Conservation (phyloP, 2,329 filamentous ascomycete species). For the Proliferodiscus dingleyae region DNA sequence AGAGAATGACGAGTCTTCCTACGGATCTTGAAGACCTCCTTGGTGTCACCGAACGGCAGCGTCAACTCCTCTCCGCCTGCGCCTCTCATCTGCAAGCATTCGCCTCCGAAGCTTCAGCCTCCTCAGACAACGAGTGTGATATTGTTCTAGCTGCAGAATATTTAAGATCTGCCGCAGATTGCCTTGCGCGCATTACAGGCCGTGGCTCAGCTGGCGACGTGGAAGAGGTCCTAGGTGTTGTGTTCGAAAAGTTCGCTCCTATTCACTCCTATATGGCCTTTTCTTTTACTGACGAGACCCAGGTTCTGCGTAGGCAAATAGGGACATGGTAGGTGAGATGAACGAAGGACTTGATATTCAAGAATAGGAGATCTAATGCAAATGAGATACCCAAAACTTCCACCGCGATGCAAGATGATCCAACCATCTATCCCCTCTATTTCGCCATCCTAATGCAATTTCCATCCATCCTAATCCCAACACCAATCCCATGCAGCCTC, state of each 20-base stretch:
- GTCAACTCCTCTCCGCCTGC: conserved; percentile 72
- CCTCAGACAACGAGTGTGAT: conserved; percentile 55
- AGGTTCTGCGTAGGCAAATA: conserved; percentile 32
- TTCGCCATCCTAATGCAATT: conserved; percentile 4
- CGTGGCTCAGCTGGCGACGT: conserved; percentile 81
- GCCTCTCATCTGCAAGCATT: conserved; percentile 69
- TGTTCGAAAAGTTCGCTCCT: conserved; percentile 79
- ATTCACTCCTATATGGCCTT: neutral
- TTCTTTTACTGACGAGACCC: neutral
- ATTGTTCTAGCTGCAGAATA: conserved; percentile 89
- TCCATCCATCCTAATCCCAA: neutral
- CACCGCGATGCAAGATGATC: neutral
- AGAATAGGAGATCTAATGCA: neutral
- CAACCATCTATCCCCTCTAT: neutral
- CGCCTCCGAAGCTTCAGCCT: conserved; percentile 49
- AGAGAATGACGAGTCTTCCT: conserved; percentile 63
- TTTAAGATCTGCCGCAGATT: conserved; percentile 73
- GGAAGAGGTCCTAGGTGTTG: conserved; percentile 91
- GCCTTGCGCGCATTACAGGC: conserved; percentile 82
- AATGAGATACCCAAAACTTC: neutral
- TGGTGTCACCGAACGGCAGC: conserved; percentile 86
- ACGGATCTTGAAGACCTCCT: conserved; percentile 76
- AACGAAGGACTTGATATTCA: neutral
- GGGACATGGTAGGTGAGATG: no score
- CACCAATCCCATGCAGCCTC: no score